Base-by-base conservation (phyloP, 148 eudicot genomes). In the Cornus kousa region DNA sequence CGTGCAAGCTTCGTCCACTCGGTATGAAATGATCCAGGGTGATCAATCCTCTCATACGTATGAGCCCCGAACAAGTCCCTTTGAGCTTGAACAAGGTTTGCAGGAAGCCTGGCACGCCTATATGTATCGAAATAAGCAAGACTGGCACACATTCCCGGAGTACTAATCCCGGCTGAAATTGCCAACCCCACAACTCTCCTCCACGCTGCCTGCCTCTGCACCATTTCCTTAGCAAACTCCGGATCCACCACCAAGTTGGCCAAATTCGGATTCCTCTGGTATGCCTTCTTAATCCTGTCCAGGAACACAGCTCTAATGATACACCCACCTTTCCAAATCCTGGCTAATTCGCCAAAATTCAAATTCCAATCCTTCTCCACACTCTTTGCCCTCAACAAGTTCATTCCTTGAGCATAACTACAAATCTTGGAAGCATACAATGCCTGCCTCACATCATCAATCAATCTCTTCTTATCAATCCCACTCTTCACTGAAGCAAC, bases 1-100 rank as follows among this genome's bases (percentile, higher is more conserved):
- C 90, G 84, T 64, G 98, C 98, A 31, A 94, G 91, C 88, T 94
- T 94, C 19, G 98, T 87, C 98, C 98, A 94, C 83, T 94, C 92
- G 0, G 98, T 92, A 76, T 94, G 98, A 77, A 55, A 94, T 9
- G 96, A 50, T 31, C 98, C 98, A 7, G 90, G 72, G 31, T 85
- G 86, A 78, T 91, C 98, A n/a, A 89, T 75, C 84, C 97, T 89
- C 88, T 94, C 93, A 75, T 94, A 92, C 33, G 98, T 91, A 85
- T 94, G 98, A 4, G 98, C 95, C 62, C 96, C 96, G 73, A 94
- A 94, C 85, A 89, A 94, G 80, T 94, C 98, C 82, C 97, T 90
- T 74, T 94, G 98, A 80, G 98, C 97, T 85, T 94, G 98, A 74
- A 94, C 94, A 76, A 94, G 93, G 80, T 94, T 92, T 5, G 98